These are phyloP conservation scores for Thraustotheca clavata DNA, from an alignment of 352 stramenopile species.

Conservation along the genomic window DNA sequence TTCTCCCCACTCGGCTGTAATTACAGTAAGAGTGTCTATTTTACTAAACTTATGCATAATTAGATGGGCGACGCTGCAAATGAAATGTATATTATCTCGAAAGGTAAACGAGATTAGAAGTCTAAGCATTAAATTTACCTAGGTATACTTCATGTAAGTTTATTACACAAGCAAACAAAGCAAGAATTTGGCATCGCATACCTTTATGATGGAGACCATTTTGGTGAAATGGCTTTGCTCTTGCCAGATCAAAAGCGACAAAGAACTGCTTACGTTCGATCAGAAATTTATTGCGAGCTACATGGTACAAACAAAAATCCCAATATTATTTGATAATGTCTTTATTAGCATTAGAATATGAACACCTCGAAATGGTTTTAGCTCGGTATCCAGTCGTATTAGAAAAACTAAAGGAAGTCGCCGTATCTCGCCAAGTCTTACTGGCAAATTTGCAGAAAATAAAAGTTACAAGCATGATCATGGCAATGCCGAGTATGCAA, in stretches of 20 bases:
- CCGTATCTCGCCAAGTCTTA: not conserved
- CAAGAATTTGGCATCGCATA: not conserved
- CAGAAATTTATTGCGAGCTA: not conserved
- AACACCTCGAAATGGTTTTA: not conserved
- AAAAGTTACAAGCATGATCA: conserved; percentile 4
- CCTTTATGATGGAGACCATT: not conserved
- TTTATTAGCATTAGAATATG: not conserved
- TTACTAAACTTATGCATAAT: no score
- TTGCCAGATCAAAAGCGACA: not conserved
- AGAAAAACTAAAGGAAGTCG: not conserved
- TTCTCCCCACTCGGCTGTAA: not conserved
- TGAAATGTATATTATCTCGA: conserved; percentile 4
- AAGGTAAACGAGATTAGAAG: not conserved
- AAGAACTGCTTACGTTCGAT: not conserved
- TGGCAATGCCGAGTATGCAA: not conserved
- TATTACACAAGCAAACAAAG: not conserved
- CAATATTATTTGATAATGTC: not conserved
- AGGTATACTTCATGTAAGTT: not conserved
- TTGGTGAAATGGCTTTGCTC: conserved; percentile 1
- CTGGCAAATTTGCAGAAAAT: not conserved
- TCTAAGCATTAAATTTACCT: not conserved
- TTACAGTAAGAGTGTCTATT: not conserved
- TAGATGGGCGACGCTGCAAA: not conserved
- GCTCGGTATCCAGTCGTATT: not conserved
- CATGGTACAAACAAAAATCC: not conserved